Evolutionary conservation across 345 rosid species (phyloP).

Genomic region (Aquilaria sinensis): DNA sequence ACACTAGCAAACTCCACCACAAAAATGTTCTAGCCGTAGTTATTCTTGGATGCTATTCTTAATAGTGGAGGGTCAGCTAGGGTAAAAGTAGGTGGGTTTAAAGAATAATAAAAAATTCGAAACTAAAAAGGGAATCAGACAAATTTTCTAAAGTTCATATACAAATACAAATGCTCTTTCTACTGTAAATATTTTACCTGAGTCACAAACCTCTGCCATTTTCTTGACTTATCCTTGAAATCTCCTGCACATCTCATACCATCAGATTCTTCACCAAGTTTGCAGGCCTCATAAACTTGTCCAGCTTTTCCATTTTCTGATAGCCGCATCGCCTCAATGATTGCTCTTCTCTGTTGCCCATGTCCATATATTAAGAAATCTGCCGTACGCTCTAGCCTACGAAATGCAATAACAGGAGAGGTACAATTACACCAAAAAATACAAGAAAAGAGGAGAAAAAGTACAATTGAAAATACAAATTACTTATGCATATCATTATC

Average conservation of each 20-base stretch:
- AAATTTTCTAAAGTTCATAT: neutral
- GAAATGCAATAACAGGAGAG: constrained; percentile 15
- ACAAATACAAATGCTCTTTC: neutral
- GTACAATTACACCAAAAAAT: constrained; percentile 5
- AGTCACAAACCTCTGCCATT: constrained; percentile 87
- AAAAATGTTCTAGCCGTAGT: too few species aligned
- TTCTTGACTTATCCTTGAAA: constrained; percentile 74
- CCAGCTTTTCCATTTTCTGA: constrained; percentile 49
- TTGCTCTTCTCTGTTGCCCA: constrained; percentile 93
- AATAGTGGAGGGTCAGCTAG: too few species aligned
- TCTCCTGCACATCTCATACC: constrained; percentile 36
- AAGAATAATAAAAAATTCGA: too few species aligned
- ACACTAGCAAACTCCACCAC: too few species aligned
- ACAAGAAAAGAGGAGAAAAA: neutral
- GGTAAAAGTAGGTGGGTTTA: too few species aligned
- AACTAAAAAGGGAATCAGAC: neutral
- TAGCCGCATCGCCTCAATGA: constrained; percentile 82
- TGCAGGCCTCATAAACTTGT: constrained; percentile 24
- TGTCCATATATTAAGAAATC: constrained; percentile 87
- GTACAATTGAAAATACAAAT: too few species aligned
- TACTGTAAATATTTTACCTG: constrained; percentile 44
- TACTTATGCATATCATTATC: too few species aligned
- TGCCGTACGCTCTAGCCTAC: constrained; percentile 74
- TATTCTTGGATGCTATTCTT: too few species aligned
- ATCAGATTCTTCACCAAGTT: constrained; percentile 29